Base-by-base conservation (phyloP, 2,329 filamentous ascomycete species). In the Didymella exigua region DNA sequence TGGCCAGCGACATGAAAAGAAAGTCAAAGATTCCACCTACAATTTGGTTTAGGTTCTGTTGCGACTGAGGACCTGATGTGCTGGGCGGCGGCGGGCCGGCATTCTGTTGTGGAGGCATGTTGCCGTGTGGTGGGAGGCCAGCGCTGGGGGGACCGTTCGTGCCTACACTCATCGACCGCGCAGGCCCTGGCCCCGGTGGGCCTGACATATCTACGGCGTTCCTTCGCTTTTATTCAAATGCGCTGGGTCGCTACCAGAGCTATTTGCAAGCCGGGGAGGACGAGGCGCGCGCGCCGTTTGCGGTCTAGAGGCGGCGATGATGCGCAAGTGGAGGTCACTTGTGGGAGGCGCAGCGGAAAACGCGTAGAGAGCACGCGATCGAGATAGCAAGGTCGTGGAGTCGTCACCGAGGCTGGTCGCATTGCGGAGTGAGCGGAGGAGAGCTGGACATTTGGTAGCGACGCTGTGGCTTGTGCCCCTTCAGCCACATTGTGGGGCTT, bases 31-130 rank as follows among this genome's bases (percentile, higher is more conserved):
- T 30, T 5, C 18, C 24, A 81, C 93, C 84, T 83, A 97, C 93
- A 76, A 98, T 98, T 66, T 96, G 92, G 68, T 98, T 98, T 1
- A 97, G 77, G 71, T 97, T 96, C 68, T 96, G 91, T 60, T 93
- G 91, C 2, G 89, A 91, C 77, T 91, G 87, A 13, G 75, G 65
- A n/a, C 69, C 75, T 42, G 79, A 71, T 54, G 80, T 74, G 65
- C 75, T 68, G 59, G 79, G 75, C 56, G 82, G 76, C 56, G 81
- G 76, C 56, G 80, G 76, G 36, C 77, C 78, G 61, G 78, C 74
- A 51, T 76, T 73, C 49, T 78, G 78, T 58, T 81, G 79, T 58
- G 79, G 78, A 52, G 78, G 74, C 73, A 82, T 79, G 65, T 78
- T 77, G 58, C 69, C 70, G 46, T 75, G 74, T 27, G 71, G 68